Base-by-base conservation (phyloP, 257 asterid genomes). In the Echium plantagineum region DNA sequence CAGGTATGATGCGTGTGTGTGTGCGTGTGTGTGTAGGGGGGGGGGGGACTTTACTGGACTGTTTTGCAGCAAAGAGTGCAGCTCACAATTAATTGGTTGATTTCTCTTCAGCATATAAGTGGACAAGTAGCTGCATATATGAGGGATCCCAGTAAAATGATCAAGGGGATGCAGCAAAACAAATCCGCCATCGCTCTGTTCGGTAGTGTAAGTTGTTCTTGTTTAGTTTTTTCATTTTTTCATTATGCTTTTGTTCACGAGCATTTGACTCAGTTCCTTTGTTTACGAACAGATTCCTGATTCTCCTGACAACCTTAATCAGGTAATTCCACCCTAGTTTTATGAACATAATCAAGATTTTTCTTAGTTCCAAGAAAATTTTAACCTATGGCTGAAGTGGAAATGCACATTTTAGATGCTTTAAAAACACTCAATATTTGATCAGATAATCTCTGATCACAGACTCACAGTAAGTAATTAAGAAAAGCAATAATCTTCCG, bases 91-190 rank as follows among this genome's bases (percentile, higher is more conserved):
- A 71, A 77, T 68, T 55, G 18, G 48, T 31, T 77, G 46, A 49
- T 26, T 56, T 67, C 54, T 70, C 3, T 77, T 56, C 87, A 93
- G 98, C 83, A 79, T 73, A 80, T 84, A 71, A 93, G 98, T 63
- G 83, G 81, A 58, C 98, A 89, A 89, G 96, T 93, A 77, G 82
- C 87, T 47, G 63, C 80, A 66, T 82, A 89, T 74, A 88, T 93
- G 97, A 86, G 96, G 71, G 98, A 89, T 80, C 98, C 98, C 42
- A 89, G 84, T 75, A 93, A 84, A 71, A 85, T 84, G 95, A 76
- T 86, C 28, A 93, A 89, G 74, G 94, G 95, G 61, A 93, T 93
- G 98, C 97, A 78, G 77, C 94, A 75, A 74, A 84, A 77, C 71
- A 81, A 78, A 70, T 81, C 90, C 5, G 85, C 82, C 35, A 81